Base-by-base conservation (phyloP, 176 grass and related monocot species). In the Luzula sylvatica region DNA sequence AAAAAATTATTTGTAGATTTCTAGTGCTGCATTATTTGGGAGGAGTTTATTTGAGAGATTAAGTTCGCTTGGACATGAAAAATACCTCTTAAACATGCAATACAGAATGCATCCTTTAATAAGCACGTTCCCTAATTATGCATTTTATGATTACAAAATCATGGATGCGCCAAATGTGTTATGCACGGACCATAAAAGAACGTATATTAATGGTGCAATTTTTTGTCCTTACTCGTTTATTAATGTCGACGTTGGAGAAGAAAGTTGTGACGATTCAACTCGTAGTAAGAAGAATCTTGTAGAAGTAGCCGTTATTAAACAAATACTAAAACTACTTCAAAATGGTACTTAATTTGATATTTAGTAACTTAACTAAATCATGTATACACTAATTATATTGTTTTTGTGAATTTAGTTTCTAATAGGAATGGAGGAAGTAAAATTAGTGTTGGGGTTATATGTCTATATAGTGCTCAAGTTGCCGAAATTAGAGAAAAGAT, bases 61-160 rank as follows among this genome's bases (percentile, higher is more conserved):
- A 38, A 78, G 61, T 68, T 69, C 58, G 35, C 27, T 82, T 1
- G 87, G 81, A 8, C 56, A 86, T 27, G 57, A 65, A 30, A 94
- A 94, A 15, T 65, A 81, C 67, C 77, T 93, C 12, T 49, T 94
- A 18, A 82, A 86, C 30, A 68, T 86, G 41, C 87, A 94, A 43
- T 94, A 94, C 46, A 78, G 81, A 65, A 93, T 86, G 87, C 87
- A 86, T 42, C 87, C 87, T 0, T 78, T 58, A 7, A 94, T 94
- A 20, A 82, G 87, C 42, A 63, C 60, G 7, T 94, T 94, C 56
- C 87, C 87, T 0, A 78, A 78, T 48, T 0, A 54, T 0, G 75
- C 25, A 0, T 94, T 94, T 39, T 94, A 86, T 28, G 27, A 72
- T 38, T 68, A 52, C 22, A 46, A 82, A 29, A 76, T 86, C 5